Evolutionary conservation across 2,329 filamentous ascomycete species (phyloP).

Genomic region (Colletotrichum tropicale): DNA sequence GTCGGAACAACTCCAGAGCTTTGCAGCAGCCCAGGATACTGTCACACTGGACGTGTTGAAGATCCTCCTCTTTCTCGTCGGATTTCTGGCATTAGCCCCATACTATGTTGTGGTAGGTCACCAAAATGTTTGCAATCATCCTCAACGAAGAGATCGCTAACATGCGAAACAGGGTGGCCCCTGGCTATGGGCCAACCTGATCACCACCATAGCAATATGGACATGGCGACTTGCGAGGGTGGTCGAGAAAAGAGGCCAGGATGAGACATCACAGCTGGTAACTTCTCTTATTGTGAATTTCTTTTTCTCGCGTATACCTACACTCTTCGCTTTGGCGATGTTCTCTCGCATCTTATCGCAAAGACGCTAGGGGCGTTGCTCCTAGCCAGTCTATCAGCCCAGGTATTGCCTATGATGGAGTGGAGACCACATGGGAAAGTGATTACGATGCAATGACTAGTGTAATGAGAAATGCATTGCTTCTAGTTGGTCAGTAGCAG

Average conservation of each 20-base stretch:
- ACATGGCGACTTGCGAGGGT: neutral
- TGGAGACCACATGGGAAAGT: neutral
- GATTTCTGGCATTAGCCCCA: neutral
- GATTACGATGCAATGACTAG: neutral
- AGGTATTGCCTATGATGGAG: neutral
- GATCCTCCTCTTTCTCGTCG: neutral
- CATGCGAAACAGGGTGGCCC: neutral
- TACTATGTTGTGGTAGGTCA: neutral
- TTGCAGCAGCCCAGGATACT: neutral
- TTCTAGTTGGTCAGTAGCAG: neutral
- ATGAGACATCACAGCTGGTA: neutral
- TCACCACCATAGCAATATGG: neutral
- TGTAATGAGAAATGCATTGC: neutral
- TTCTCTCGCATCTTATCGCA: neutral
- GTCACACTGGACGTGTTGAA: neutral
- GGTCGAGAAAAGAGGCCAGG: neutral
- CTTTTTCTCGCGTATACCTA: neutral
- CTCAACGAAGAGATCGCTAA: neutral
- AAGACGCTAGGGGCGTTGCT: neutral
- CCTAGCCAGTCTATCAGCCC: neutral
- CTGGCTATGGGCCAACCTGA: neutral
- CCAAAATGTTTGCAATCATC: accelerated
- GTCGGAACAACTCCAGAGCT: neutral
- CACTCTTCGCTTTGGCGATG: neutral
- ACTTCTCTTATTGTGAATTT: neutral